These are phyloP conservation scores for Juglanconis oblonga DNA, from an alignment of 2,329 filamentous ascomycete genomes.

Conservation along the genomic window DNA sequence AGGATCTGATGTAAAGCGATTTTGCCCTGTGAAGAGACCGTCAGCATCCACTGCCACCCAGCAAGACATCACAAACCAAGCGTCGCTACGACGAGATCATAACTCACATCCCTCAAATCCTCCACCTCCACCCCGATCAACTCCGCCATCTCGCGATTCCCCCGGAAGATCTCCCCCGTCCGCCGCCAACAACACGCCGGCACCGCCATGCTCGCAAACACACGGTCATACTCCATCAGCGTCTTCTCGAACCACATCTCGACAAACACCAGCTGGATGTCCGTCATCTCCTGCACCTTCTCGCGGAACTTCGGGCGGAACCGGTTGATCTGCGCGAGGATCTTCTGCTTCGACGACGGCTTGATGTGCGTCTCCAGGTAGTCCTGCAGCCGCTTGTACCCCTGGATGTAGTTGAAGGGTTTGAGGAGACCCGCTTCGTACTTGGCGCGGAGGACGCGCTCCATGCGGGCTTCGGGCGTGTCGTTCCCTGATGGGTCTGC, in stretches of 20 bases:
- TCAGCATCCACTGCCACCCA: conserved; percentile 6
- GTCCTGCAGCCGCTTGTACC: conserved; percentile 82
- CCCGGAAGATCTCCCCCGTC: conserved; percentile 94
- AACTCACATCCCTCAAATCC: conserved; percentile 79
- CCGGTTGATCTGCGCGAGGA: conserved; percentile 83
- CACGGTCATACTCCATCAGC: conserved; percentile 95
- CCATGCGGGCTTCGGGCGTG: conserved; percentile 91
- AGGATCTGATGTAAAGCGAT: conserved; percentile 94
- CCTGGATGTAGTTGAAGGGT: conserved; percentile 98
- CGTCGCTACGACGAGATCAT: conserved; percentile 1
- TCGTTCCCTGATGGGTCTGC: conserved; percentile 86
- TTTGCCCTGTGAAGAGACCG: conserved; percentile 65
- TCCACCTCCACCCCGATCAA: conserved; percentile 92
- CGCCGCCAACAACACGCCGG: conserved; percentile 96
- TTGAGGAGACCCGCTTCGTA: conserved; percentile 92
- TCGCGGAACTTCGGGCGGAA: conserved; percentile 96
- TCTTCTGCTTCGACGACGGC: conserved; percentile 80
- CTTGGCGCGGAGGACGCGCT: conserved; percentile 89
- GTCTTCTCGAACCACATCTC: conserved; percentile 99
- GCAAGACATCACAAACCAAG: not conserved
- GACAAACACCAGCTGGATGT: conserved; percentile 90
- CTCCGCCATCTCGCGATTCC: conserved; percentile 98
- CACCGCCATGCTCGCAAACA: conserved; percentile 98
- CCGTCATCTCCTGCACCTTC: conserved; percentile 86
- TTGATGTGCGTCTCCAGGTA: conserved; percentile 92